Base-by-base conservation (phyloP, 768 basidiomycete genomes). In the Flagelloscypha sp. region DNA sequence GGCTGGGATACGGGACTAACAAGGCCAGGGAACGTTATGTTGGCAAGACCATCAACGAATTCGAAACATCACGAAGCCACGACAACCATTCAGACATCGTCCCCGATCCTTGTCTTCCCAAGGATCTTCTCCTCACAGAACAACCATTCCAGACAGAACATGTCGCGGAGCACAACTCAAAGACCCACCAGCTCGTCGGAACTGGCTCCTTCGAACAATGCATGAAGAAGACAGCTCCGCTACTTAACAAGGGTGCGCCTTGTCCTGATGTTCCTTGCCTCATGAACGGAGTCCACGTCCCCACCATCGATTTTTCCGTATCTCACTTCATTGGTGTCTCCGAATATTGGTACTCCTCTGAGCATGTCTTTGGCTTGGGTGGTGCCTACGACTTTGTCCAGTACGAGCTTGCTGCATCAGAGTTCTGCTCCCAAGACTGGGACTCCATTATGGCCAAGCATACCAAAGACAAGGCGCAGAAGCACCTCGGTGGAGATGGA, bases 301-400 rank as follows among this genome's bases (percentile, higher is more conserved):
- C 95, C 5, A 74, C 79, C 1, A 97, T 98, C 51, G 88, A 98
- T 61, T 99, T 98, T 56, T 74, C 76, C 24, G 87, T 80, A 22
- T 88, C 87, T 9, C 84, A 82, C 37, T 99, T 98, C 56, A 95
- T 99, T 48, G 95, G 95, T 3, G 81, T 99, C 24, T 93, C 89
- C 10, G 95, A 99, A 57, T 99, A 98, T 55, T 99, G 94, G 94
- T 98, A 97, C 59, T 97, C 94, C 17, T 89, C 92, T 7, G 92
- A 99, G 48, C 92, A 98, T 55, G 84, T 97, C 31, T 90, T 95
- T 48, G 88, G 87, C 2, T 71, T 97, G 2, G 93, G 92, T 15
- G 95, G 95, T 3, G 72, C 90, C 15, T 99, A 97, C 63, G 86
- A 98, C 55, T 94, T 88, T 52, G 86, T 90, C 18, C 84, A 94